Evolutionary conservation across 2,329 filamentous ascomycete species (phyloP).

Genomic region (Pseudogymnoascus sp.): DNA sequence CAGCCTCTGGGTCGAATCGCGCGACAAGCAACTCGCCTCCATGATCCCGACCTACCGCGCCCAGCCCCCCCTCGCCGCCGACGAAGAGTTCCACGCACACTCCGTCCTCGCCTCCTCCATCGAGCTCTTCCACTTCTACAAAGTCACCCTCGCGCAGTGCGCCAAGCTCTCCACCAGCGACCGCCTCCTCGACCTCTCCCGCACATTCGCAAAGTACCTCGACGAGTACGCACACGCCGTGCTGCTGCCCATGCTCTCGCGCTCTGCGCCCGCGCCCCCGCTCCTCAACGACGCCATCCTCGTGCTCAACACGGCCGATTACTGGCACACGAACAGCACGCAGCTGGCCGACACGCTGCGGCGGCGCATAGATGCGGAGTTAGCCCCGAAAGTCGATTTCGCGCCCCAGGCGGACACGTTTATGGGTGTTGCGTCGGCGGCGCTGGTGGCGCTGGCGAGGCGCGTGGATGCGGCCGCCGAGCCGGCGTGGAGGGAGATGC

Average conservation of each 20-base stretch:
- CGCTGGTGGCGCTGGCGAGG: slow-evolving; percentile 74
- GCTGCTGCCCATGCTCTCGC: slow-evolving; percentile 59
- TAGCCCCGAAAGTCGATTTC: slow-evolving; percentile 70
- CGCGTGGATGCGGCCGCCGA: slow-evolving; percentile 78
- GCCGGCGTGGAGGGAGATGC: slow-evolving; percentile 91
- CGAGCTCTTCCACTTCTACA: slow-evolving; percentile 95
- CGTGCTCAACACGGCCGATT: slow-evolving; percentile 93
- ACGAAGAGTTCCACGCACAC: slow-evolving; percentile 88
- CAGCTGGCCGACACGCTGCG: slow-evolving; percentile 94
- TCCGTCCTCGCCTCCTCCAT: slow-evolving; percentile 89
- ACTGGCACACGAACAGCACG: slow-evolving; percentile 88
- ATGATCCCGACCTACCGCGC: slow-evolving; percentile 83
- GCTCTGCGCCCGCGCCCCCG: slow-evolving; percentile 35
- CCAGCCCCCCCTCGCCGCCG: slow-evolving; percentile 68
- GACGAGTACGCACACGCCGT: slow-evolving; percentile 95
- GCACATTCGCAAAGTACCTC: slow-evolving; percentile 81
- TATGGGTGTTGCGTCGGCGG: slow-evolving; percentile 84
- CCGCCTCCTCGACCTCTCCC: slow-evolving; percentile 74
- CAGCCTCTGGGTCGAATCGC: slow-evolving; percentile 92
- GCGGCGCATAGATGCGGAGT: slow-evolving; percentile 73
- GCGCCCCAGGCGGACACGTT: slow-evolving; percentile 92
- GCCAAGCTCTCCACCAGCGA: slow-evolving; percentile 92
- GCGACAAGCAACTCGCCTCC: slow-evolving; percentile 75
- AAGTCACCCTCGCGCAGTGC: slow-evolving; percentile 84
- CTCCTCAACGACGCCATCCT: slow-evolving; percentile 67